phyloP scores from a whole-genome alignment of 2,329 filamentous ascomycete genomes.

The Cadophora sp. region DNA sequence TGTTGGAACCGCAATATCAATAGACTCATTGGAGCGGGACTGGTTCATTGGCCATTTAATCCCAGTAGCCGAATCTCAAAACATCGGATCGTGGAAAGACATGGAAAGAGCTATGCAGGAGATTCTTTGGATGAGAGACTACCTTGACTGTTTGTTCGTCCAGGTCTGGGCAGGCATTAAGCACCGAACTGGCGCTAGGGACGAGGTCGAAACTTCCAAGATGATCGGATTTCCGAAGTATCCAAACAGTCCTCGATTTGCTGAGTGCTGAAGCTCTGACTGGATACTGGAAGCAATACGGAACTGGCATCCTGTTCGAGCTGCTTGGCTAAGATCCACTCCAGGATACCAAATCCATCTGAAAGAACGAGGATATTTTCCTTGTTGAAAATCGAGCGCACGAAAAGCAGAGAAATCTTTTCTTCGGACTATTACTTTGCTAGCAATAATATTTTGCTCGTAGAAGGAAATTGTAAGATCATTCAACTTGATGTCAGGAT shows the following conservation, averaged over 20 bases:
- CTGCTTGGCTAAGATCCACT: too few relatives aligned
- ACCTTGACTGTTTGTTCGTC: background rate
- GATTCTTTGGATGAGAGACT: background rate
- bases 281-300: background rate
- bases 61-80: background rate
- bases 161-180: background rate
- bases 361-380: too few relatives aligned
- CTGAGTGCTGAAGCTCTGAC: background rate
- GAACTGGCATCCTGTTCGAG: background rate
- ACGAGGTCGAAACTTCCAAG: background rate
- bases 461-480: too few relatives aligned
- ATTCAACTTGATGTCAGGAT: too few relatives aligned
- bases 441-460: too few relatives aligned
- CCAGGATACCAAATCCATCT: too few relatives aligned
- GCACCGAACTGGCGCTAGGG: background rate
- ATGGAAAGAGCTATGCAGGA: background rate
- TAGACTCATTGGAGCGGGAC: background rate
- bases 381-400: too few relatives aligned
- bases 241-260: background rate
- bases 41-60: background rate
- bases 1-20: background rate
- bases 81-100: background rate
- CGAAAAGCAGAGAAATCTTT: too few relatives aligned
- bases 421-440: too few relatives aligned
- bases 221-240: background rate